Conservation (phyloP, 192 early-diverging fungal genomes). For the Podila epicladia region DNA sequence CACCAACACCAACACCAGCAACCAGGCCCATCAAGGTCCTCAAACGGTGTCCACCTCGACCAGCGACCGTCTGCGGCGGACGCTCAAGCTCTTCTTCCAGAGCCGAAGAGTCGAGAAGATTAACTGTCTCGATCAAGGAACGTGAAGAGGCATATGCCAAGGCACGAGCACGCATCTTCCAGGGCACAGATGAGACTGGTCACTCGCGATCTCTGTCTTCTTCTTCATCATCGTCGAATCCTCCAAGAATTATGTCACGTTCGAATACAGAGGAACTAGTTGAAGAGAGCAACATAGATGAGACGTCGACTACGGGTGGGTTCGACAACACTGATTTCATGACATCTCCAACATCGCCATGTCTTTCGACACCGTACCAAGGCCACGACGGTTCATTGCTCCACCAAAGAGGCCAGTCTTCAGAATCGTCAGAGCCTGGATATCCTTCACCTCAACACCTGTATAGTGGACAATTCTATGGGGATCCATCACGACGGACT, state of each 20-base stretch:
- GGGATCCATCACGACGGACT: too few relatives aligned
- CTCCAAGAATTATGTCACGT: background rate
- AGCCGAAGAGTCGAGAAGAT: slow-evolving; percentile 26
- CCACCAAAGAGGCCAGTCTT: too few relatives aligned
- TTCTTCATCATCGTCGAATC: background rate
- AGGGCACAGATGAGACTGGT: slow-evolving; percentile 6
- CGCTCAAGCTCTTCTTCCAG: background rate
- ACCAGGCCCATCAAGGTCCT: slow-evolving; percentile 56
- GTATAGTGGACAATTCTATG: too few relatives aligned
- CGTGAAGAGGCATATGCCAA: slow-evolving; percentile 71
- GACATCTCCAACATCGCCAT: too few relatives aligned
- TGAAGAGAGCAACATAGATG: too few relatives aligned
- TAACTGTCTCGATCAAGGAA: slow-evolving; percentile 66
- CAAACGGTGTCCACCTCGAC: slow-evolving; percentile 33
- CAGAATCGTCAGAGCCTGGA: too few relatives aligned
- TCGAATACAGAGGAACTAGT: too few relatives aligned
- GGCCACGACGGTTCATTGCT: too few relatives aligned
- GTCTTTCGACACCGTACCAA: too few relatives aligned
- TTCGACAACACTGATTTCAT: too few relatives aligned
- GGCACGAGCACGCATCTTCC: slow-evolving; percentile 76
- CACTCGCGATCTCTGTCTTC: background rate
- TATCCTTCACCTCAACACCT: too few relatives aligned
- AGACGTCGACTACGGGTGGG: too few relatives aligned
- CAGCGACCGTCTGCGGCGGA: slow-evolving; percentile 17
- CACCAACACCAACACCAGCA: background rate